These are phyloP conservation scores for Obba rivulosa DNA, from an alignment of 768 basidiomycete species.

Conservation along the genomic window DNA sequence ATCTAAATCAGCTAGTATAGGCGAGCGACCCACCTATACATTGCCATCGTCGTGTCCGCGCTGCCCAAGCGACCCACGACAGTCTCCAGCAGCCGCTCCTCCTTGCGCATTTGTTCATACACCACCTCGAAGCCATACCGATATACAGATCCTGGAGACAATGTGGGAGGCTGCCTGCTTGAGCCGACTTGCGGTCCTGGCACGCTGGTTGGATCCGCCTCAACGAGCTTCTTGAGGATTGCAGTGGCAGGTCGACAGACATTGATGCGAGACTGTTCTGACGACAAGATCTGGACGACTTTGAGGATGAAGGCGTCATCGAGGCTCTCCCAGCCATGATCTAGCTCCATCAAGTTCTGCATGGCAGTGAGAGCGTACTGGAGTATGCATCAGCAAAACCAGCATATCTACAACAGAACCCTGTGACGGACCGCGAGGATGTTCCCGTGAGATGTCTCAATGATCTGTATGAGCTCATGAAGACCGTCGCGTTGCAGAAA, in stretches of 20 bases:
- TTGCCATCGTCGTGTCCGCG: conserved; percentile 79
- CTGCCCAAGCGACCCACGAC: conserved; percentile 78
- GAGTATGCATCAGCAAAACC: not conserved
- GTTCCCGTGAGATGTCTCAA: conserved; percentile 68
- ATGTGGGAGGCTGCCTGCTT: conserved; percentile 46
- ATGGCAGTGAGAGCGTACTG: conserved; percentile 83
- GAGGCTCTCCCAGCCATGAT: conserved; percentile 77
- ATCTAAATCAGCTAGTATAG: no score
- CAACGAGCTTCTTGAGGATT: conserved; percentile 84
- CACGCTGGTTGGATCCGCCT: conserved; percentile 71
- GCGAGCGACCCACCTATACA: conserved; percentile 55
- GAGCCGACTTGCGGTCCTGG: conserved; percentile 60
- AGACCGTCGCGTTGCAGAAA: conserved; percentile 75
- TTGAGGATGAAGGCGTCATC: conserved; percentile 68
- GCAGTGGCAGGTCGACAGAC: conserved; percentile 89
- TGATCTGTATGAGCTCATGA: conserved; percentile 62
- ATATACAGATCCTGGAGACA: conserved; percentile 68
- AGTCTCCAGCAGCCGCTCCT: conserved; percentile 66
- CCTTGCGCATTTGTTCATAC: conserved; percentile 76
- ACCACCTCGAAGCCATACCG: conserved; percentile 81
- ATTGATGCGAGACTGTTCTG: conserved; percentile 74
- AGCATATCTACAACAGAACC: not conserved
- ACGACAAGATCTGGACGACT: conserved; percentile 74
- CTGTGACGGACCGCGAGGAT: conserved; percentile 64
- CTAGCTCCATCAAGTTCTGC: conserved; percentile 85